Percentiles rank a stretch among this genome's conserved stretches.
Evolutionary conservation across 1,284 basidiomycete species (phyloP).

Genomic region (Peniophora sp.): DNA sequence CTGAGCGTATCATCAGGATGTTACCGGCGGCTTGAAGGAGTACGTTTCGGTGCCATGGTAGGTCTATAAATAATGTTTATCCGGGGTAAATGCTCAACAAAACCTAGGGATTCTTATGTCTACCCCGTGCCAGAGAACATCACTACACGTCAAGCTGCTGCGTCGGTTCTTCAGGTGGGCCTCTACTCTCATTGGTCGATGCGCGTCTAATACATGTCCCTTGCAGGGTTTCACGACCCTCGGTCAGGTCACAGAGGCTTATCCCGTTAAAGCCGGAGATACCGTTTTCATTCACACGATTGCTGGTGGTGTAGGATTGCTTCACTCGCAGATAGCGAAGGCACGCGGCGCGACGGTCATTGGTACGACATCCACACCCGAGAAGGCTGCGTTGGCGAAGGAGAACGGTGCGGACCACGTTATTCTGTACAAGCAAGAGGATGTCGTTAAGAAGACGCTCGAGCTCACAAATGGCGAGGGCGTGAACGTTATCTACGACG

Average conservation of each 20-base stretch:
- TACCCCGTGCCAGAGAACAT: slow-evolving; percentile 55
- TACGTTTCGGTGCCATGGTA: slow-evolving; percentile 62
- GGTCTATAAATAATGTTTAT: not conserved
- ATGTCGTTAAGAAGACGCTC: slow-evolving; percentile 65
- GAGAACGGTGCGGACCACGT: slow-evolving; percentile 82
- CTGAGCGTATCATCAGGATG: slow-evolving; percentile 9
- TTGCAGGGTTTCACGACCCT: slow-evolving; percentile 76
- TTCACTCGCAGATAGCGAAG: slow-evolving; percentile 59
- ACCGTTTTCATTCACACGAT: slow-evolving; percentile 81
- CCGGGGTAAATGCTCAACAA: not conserved
- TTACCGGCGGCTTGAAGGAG: slow-evolving; percentile 58
- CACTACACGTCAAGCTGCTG: slow-evolving; percentile 60
- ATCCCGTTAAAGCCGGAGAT: slow-evolving; percentile 73
- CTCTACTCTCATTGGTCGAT: no score
- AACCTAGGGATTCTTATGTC: slow-evolving; percentile 24
- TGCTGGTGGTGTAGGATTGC: slow-evolving; percentile 69
- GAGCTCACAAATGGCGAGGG: slow-evolving; percentile 80
- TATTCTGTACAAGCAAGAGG: slow-evolving; percentile 71
- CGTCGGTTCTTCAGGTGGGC: slow-evolving; percentile 35
- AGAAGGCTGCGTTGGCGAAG: slow-evolving; percentile 82
- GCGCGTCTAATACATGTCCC: no score
- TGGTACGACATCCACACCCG: slow-evolving; percentile 84
- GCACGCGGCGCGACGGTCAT: slow-evolving; percentile 83
- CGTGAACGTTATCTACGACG: slow-evolving; percentile 85
- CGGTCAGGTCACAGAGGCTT: slow-evolving; percentile 77